These are phyloP conservation scores for Hippophae gyantsensis DNA, from an alignment of 306 rosid genomes.

Conservation along the genomic window DNA sequence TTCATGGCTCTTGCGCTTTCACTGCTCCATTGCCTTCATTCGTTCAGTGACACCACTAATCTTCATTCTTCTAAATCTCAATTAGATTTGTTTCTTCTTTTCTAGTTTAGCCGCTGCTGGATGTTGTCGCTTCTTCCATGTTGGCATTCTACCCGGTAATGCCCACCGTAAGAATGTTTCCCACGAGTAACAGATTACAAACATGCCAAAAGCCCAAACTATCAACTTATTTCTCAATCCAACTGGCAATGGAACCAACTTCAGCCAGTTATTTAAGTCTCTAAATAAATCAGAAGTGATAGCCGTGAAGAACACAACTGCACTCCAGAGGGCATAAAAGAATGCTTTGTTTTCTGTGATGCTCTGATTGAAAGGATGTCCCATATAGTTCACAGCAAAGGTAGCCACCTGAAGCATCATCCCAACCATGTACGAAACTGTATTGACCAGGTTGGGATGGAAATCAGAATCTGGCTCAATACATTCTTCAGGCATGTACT, in stretches of 20 bases:
- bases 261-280: constrained; percentile 74
- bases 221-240: constrained; percentile 78
- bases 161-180: constrained; percentile 83
- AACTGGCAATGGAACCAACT: constrained; percentile 79
- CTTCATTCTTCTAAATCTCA: constrained; percentile 1
- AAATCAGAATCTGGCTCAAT: constrained; percentile 84
- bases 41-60: constrained; percentile 3
- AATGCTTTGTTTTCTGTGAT: constrained; percentile 82
- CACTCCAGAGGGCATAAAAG: constrained; percentile 58
- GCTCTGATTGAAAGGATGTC: constrained; percentile 98
- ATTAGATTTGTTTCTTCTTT: constrained; percentile 58
- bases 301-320: constrained; percentile 67
- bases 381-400: constrained; percentile 97
- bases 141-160: constrained; percentile 84
- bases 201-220: constrained; percentile 77
- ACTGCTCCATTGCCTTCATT: neutral
- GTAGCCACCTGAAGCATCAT: constrained; percentile 99
- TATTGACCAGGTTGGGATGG: constrained; percentile 94
- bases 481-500: constrained; percentile 94
- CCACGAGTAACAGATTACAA: constrained; percentile 72
- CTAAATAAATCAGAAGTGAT: constrained; percentile 84
- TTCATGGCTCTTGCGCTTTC: neutral
- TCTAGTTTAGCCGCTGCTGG: constrained; percentile 54
- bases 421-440: constrained; percentile 96
- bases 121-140: constrained; percentile 80